Evolutionary conservation across 75 land plant species (phyloP), one percentile per base, ranked within the genome.

Genomic region (Pseudotsuga menziesii): DNA sequence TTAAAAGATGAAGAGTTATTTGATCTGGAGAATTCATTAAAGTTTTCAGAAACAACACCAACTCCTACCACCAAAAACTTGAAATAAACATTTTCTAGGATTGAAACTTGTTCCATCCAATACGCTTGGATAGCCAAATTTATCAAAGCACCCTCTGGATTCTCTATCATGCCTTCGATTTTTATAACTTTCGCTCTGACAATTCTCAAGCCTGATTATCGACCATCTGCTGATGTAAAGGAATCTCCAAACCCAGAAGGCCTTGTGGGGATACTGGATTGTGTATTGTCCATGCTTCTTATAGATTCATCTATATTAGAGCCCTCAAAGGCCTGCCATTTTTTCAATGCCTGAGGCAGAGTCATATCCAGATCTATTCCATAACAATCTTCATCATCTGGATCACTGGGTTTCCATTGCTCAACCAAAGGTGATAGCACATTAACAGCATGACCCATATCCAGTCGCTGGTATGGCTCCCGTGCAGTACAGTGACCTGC

Each of bases 181-280:
- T 39, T 39, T 39, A 39, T 39, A 39, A 39, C 1, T 3, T 39
- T 3, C 4, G 41, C 41, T 39, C 41, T 39, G 41, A 39, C 4
- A 4, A 3, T 39, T 39, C 41, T 3, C 4, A 39, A 39, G 41
- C 4, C 4, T 39, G 26, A 25, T 82, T 63, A 92, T 23, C 91
- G 80, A 19, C 91, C 91, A 81, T 90, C 89, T 0, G 75, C 67
- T 14, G 93, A 90, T 16, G 86, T 87, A 57, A 93, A 93, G 12
- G 92, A 87, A 9, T 88, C 91, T 15, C 89, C 95, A 76, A 93
- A 93, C 26, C 93, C 93, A 22, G 79, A 59, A 8, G 93, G 95
- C 63, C 91, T 67, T 29, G 85, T 87, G 16, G 95, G 95, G 48
- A 93, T 88, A 78, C 95, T 93, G 8, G 86, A 80, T 71, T 87